Base-by-base conservation (phyloP, 257 asterid species). In the Fraxinus americana region DNA sequence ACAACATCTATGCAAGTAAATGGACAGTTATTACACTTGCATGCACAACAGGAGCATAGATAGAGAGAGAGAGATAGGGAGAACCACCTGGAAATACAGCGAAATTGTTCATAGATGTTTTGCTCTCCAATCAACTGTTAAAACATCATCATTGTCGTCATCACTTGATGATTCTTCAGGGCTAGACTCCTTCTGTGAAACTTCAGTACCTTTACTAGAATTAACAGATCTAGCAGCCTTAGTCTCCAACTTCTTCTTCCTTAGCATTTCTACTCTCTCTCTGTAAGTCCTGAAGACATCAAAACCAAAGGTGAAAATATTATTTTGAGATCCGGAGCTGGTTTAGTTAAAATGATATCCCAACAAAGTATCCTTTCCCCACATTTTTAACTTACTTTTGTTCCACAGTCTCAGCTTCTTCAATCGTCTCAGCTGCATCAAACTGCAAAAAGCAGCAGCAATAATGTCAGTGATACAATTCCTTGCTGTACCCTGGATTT, bases 361-460 rank as follows among this genome's bases (percentile, higher is more conserved):
- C 2, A 59, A 80, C n/a, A 68, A 59, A 78, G 67, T 65, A 73
- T 82, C 67, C 4, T 32, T 61, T 25, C 54, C n/a, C 68, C 72
- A 41, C 57, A 43, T 30, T 50, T 72, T 80, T 48, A 68, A 71
- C 71, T 83, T 85, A 91, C 98, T 89, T 87, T 86, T 90, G 99
- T 78, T 93, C 99, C 75, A 87, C 91, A 23, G 96, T 77, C 83
- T 89, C 97, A 65, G 86, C 96, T 86, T 90, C 99, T 90, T 95
- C 97, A 69, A 93, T 95, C 84, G 75, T 87, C 75, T 93, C 97
- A 72, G 99, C 97, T 54, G 99, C 98, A 88, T 91, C 99, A 85
- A 81, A 82, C 99, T 95, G 91, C 74, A 83, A 74, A 27, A 82
- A 36, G 32, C 10, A 79, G 32, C 27, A 76, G 52, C 81, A 85